These are phyloP conservation scores for Lasiosphaeria miniovina DNA, from an alignment of 495 filamentous ascomycete species.

Conservation along the genomic window DNA sequence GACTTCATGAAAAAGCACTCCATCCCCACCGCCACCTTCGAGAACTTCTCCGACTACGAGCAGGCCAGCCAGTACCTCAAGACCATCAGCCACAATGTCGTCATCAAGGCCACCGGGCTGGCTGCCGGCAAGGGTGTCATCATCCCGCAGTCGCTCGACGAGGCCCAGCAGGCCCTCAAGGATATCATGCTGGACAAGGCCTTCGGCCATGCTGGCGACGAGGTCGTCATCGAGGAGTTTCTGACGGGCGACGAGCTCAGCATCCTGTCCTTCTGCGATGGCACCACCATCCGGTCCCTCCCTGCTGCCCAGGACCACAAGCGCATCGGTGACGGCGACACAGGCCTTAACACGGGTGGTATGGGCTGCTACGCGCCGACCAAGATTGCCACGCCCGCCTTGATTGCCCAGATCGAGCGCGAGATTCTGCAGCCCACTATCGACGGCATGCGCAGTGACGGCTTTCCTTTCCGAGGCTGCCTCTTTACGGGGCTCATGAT, in stretches of 20 bases:
- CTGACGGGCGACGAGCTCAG: slow-evolving; percentile 89
- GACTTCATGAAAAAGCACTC: slow-evolving; percentile 93
- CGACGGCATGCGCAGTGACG: slow-evolving; percentile 79
- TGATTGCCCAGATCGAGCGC: slow-evolving; percentile 73
- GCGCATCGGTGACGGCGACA: slow-evolving; percentile 84
- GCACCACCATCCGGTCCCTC: slow-evolving; percentile 77
- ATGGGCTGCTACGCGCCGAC: slow-evolving; percentile 98
- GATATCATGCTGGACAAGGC: slow-evolving; percentile 87
- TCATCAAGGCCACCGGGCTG: slow-evolving; percentile 85
- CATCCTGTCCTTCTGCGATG: slow-evolving; percentile 87
- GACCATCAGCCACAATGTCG: slow-evolving; percentile 67
- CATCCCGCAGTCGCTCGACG: slow-evolving; percentile 73
- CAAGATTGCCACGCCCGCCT: slow-evolving; percentile 68
- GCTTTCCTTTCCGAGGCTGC: slow-evolving; percentile 76
- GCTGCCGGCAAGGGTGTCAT: slow-evolving; percentile 93
- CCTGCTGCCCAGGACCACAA: slow-evolving; percentile 97
- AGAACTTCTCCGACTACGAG: slow-evolving; percentile 82
- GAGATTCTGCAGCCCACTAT: slow-evolving; percentile 87
- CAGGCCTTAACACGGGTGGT: slow-evolving; percentile 91
- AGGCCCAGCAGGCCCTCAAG: slow-evolving; percentile 75
- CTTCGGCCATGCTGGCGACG: slow-evolving; percentile 83
- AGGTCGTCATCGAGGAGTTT: slow-evolving; percentile 96
- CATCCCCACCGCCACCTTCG: slow-evolving; percentile 88
- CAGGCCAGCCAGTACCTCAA: slow-evolving; percentile 74
- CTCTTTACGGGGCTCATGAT: slow-evolving; percentile 98